These are phyloP conservation scores for Aureobasidium sp. DNA, from an alignment of 2,329 filamentous ascomycete genomes.

Conservation along the genomic window DNA sequence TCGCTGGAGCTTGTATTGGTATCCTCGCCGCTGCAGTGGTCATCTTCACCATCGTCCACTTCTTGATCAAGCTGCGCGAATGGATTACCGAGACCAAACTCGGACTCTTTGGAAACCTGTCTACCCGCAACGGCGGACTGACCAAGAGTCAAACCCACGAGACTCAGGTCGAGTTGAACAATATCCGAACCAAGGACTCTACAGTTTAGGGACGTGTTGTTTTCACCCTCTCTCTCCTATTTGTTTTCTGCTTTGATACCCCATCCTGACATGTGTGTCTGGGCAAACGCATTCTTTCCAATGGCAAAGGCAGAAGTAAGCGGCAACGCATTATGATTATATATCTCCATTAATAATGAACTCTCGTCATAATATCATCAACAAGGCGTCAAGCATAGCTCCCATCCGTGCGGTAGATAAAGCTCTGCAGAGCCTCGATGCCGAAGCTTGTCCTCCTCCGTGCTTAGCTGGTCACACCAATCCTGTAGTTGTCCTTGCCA, in stretches of 20 bases:
- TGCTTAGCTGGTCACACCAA: not conserved
- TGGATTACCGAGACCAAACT: slow-evolving; percentile 33
- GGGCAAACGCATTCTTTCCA: not conserved
- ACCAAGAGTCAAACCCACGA: not conserved
- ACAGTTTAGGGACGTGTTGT: not conserved
- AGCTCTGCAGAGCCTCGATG: no score
- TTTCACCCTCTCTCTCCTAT: not conserved
- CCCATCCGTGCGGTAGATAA: no score
- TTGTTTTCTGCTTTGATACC: not conserved
- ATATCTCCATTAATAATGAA: not conserved
- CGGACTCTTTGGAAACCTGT: slow-evolving; percentile 2
- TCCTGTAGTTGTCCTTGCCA: not conserved
- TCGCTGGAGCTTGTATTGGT: slow-evolving; percentile 55
- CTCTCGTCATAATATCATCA: not conserved
- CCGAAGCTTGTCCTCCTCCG: not conserved
- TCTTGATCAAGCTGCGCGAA: slow-evolving; percentile 30
- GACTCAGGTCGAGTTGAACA: not conserved
- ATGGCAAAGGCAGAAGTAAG: not conserved
- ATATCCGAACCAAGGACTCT: not conserved
- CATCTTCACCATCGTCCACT: slow-evolving; percentile 34
- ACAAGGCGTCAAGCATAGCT: not conserved
- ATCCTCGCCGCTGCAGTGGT: slow-evolving; percentile 32
- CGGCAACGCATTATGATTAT: slow-evolving; percentile 5
- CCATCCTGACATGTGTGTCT: not conserved
- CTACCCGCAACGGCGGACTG: not conserved